Percentiles rank a stretch among this genome's conserved stretches.
phyloP scores from a whole-genome alignment of 805 yeast genomes.

The Debaryomyces prosopidis region DNA sequence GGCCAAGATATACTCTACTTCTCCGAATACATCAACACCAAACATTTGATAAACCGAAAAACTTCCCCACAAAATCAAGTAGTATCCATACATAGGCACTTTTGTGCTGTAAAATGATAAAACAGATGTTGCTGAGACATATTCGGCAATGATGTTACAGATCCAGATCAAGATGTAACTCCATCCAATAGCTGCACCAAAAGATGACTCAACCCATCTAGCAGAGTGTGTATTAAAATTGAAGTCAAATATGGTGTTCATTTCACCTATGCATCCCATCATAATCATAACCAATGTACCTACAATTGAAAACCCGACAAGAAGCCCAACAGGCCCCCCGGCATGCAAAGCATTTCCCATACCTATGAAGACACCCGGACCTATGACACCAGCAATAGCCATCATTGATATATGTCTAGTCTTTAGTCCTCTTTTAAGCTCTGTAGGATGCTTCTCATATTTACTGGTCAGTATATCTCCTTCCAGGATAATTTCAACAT shows the following conservation, averaged over 20 bases:
- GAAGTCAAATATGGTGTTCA: conserved; percentile 10
- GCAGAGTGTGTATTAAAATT: conserved; percentile 34
- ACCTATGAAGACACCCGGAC: conserved; percentile 58
- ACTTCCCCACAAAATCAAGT: too few species aligned
- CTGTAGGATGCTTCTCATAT: not conserved
- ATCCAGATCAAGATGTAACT: conserved; percentile 45
- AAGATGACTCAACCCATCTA: conserved; percentile 51
- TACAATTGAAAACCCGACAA: conserved; percentile 3
- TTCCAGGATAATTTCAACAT: too few species aligned
- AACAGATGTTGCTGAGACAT: too few species aligned
- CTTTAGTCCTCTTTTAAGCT: conserved; percentile 54
- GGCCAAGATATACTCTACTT: conserved; percentile 22
- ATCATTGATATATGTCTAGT: conserved; percentile 51
- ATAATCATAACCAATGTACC: conserved; percentile 3
- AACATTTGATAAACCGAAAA: too few species aligned
- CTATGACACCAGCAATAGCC: conserved; percentile 57
- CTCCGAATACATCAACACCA: too few species aligned
- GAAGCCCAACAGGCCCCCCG: conserved; percentile 56
- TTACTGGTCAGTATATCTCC: not conserved
- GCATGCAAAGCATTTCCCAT: conserved; percentile 46
- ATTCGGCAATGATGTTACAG: too few species aligned
- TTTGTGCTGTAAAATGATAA: too few species aligned
- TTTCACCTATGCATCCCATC: conserved; percentile 5
- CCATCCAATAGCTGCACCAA: conserved; percentile 57
- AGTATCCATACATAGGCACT: too few species aligned